Base-by-base conservation (phyloP, 495 filamentous ascomycete species). In the Ascodesmis nigricans region DNA sequence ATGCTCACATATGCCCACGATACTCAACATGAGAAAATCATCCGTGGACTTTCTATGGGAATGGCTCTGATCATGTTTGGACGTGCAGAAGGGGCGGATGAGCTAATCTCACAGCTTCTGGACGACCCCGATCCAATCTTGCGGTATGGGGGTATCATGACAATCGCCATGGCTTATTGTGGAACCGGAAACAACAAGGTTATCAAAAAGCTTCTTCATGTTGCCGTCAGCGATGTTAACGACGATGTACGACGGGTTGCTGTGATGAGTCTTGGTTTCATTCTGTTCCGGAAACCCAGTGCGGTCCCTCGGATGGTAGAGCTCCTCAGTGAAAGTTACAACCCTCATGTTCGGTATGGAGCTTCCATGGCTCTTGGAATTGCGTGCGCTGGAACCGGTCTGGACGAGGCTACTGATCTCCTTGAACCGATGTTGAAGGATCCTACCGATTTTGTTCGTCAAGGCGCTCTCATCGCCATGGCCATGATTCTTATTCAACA, bases 371-470 rank as follows among this genome's bases (percentile, higher is more conserved):
- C 90, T 10, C 67, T 99, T 9, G 90, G 90, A 57, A 95, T 99
- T 45, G 87, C 90, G 22, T 95, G 90, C 45, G 90, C 90, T 17
- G 90, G 90, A 20, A 99, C 90, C 24, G 90, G 90, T 14, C 59
- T 95, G 17, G 84, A 95, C 41, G 90, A 95, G 57, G 90, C 90
- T 2, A 90, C 93, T 42, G 90, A 95, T 43, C 65, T 99, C 19
- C 64, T 99, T 5, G 90, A 99, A 57, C 90, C 90, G 16, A 95
- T 99, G 90, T 81, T 92, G 56, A 99, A 99, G 62, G 90, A 99
- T 50, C 87, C 90, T 10, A 87, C 79, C 33, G 90, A 99, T 60
- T 99, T 99, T 50, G 90, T 99, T 19, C 71, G 90, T 40, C 90
- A 99, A 53, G 90, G 90, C 44, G 87, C 90, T n/a, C 58, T 95